These are phyloP conservation scores for Candida sp. DNA, from an alignment of 1,139 yeast species.

Conservation along the genomic window DNA sequence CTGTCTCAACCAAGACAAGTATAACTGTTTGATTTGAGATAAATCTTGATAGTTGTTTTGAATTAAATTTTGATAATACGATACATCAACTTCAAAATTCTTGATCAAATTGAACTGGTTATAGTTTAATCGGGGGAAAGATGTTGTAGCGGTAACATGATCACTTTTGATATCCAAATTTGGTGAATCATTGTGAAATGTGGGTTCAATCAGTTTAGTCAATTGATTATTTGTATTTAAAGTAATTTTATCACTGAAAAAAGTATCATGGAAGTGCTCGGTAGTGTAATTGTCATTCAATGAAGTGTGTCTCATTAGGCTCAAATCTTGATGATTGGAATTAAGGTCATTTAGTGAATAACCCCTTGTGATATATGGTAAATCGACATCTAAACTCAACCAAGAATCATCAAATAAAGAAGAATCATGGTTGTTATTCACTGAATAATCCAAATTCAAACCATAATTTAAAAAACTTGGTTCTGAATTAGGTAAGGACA, in stretches of 20 bases:
- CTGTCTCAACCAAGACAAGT: constrained; percentile 1
- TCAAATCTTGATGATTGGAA: neutral
- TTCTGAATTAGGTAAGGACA: neutral
- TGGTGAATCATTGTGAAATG: too few relatives aligned
- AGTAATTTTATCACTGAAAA: too few relatives aligned
- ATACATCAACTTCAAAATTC: neutral
- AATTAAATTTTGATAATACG: neutral
- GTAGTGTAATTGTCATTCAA: too few relatives aligned
- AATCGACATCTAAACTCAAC: neutral
- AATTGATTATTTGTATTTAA: too few relatives aligned
- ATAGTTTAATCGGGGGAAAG: neutral
- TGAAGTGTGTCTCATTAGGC: neutral
- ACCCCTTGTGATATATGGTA: neutral
- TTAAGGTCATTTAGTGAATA: neutral
- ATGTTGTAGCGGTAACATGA: too few relatives aligned
- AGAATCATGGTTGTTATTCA: neutral
- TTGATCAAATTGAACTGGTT: neutral
- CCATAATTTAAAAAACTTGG: neutral
- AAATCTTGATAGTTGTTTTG: neutral
- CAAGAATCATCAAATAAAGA: neutral
- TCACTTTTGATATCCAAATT: too few relatives aligned
- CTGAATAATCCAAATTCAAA: neutral
- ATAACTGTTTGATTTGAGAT: neutral
- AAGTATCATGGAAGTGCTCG: too few relatives aligned
- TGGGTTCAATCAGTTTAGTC: too few relatives aligned